Evolutionary conservation across 1,139 yeast species (phyloP), one percentile per base, ranked within the genome.

Genomic region (Neolecta irregularis): DNA sequence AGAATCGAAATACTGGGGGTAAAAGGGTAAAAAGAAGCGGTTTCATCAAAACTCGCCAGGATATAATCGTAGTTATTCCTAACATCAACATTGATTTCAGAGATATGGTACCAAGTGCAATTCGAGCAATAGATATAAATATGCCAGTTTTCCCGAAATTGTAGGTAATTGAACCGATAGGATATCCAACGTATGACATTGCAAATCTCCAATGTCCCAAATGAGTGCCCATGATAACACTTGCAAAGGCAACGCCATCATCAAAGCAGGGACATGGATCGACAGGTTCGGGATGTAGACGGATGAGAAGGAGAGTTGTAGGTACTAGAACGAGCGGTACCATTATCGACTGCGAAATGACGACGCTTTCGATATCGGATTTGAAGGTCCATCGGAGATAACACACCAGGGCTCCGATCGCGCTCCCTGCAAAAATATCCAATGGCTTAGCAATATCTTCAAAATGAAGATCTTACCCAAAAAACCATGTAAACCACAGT

Each of bases 401-500:
- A 49, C 56, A 57, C 6, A 57, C 45, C 7, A 54, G 31, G 0
- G 58, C 38, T 0, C 98, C 98, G 19, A 81, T 61, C 0, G 65
- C 1, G 0, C 72, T 57, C 2, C 98, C 98, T 7, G 69, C 56
- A 1, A 61, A 37, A 4, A 88, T 62, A 53, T 88, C 98, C 18
- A n/a, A n/a, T n/a, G n/a, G n/a, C n/a, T n/a, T n/a, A n/a, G n/a
- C n/a, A n/a, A n/a, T n/a, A n/a, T n/a, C n/a, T n/a, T n/a, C 13
- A n/a, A n/a, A n/a, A 3, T 11, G 9, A 4, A 3, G 12, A n/a
- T 4, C 30, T 26, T 26, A 26, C 30, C 30, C 22, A 79, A 57
- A 43, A 79, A 69, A 2, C 98, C 98, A 56, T 88, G 98, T 98
- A 88, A 88, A 4, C 98, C 98, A 54, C 95, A 85, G 56, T 88